A percentile compares a stretch with the other conserved stretches of the same genome.
Conservation (phyloP, 305 asterid genomes). For the Fraxinus greggii region DNA sequence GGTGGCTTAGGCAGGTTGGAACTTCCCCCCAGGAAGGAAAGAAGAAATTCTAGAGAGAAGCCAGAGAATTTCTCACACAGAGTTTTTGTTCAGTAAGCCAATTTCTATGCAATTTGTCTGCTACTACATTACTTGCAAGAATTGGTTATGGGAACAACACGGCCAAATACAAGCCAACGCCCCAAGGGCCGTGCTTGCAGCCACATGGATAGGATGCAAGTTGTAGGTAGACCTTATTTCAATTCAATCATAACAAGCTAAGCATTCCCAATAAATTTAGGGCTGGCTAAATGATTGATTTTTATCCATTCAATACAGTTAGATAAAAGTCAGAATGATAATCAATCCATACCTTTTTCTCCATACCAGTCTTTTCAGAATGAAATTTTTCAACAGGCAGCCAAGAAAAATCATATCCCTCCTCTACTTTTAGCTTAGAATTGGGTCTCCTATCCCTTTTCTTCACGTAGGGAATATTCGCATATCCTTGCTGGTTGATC, state of each 20-base stretch:
- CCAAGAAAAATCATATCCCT: conserved; percentile 1
- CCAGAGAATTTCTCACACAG: neutral
- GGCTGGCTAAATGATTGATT: neutral
- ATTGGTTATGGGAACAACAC: neutral
- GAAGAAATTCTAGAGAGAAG: neutral
- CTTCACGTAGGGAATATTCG: neutral
- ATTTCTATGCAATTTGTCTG: neutral
- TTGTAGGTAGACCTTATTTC: neutral
- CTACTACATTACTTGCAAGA: neutral
- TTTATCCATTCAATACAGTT: neutral
- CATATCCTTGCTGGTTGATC: neutral
- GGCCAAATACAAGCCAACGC: neutral
- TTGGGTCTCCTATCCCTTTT: conserved; percentile 7
- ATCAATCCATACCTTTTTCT: neutral
- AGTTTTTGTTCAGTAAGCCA: neutral
- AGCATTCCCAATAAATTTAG: neutral
- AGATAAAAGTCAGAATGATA: neutral
- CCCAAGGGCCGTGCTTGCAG: neutral
- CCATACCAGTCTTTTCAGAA: neutral
- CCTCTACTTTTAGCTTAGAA: neutral
- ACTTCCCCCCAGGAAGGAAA: neutral
- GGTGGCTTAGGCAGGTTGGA: neutral
- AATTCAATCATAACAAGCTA: neutral
- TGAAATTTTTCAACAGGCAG: neutral
- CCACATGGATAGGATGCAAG: neutral